Conservation (phyloP, 2,329 filamentous ascomycete genomes). For the Xylaria sp. region DNA sequence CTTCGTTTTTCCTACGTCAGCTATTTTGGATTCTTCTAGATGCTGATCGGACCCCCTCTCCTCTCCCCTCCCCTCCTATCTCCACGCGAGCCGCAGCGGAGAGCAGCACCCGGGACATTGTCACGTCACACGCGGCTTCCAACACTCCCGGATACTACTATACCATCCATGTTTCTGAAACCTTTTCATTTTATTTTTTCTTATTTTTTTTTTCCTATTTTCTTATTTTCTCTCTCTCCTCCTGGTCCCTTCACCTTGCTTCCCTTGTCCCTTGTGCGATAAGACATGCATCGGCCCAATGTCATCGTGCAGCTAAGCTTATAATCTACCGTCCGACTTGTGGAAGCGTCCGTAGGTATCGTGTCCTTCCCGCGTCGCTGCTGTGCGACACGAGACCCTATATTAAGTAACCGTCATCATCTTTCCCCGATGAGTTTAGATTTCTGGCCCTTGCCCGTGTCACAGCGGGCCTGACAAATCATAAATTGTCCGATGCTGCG, state of each 20-base stretch:
- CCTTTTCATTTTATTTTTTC: too few relatives aligned
- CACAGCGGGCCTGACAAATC: conserved; percentile 29
- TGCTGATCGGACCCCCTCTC: not conserved
- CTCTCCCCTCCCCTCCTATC: too few relatives aligned
- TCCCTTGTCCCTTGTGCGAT: too few relatives aligned
- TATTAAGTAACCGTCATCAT: conserved; percentile 20
- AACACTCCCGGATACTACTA: not conserved
- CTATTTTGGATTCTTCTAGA: not conserved
- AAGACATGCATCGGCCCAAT: too few relatives aligned
- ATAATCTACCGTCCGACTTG: not conserved
- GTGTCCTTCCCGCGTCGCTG: conserved; percentile 10
- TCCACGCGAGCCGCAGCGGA: not conserved
- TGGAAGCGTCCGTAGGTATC: not conserved
- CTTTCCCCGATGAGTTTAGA: conserved; percentile 21
- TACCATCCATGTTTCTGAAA: not conserved
- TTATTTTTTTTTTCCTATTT: too few relatives aligned
- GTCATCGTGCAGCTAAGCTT: not conserved
- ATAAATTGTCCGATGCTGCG: conserved; percentile 27
- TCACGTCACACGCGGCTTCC: not conserved
- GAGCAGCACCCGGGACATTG: not conserved
- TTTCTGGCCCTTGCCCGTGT: conserved; percentile 23
- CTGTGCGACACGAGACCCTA: conserved; percentile 18
- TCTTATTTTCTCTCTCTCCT: too few relatives aligned
- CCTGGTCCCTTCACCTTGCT: too few relatives aligned
- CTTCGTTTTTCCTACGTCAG: too few relatives aligned